phyloP scores from a whole-genome alignment of 768 basidiomycete genomes.

The Kwoniella sp. region DNA sequence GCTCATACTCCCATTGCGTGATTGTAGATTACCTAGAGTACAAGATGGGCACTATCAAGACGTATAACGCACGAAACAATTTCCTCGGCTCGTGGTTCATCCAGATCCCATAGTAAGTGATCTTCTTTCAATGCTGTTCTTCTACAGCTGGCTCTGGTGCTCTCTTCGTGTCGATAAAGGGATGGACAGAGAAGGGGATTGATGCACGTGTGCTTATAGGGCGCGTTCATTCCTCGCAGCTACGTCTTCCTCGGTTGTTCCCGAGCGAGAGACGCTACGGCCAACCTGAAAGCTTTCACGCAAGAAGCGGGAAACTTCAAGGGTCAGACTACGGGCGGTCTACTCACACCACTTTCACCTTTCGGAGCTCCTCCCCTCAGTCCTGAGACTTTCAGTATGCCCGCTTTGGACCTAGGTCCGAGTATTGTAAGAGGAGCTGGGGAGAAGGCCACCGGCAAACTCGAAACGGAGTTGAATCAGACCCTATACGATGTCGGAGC shows the following conservation, averaged over 20 bases:
- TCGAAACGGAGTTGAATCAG: constrained; percentile 24
- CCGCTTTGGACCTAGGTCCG: constrained; percentile 41
- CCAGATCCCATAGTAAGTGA: constrained; percentile 60
- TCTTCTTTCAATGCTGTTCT: too few relatives aligned
- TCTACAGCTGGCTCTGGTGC: background rate
- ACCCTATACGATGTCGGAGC: constrained; percentile 50
- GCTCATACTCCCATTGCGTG: too few relatives aligned
- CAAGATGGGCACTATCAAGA: constrained; percentile 74
- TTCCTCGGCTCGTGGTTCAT: constrained; percentile 71
- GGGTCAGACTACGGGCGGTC: constrained; percentile 43
- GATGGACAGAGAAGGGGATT: background rate
- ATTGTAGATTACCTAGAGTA: constrained; percentile 72
- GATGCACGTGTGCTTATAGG: too few relatives aligned
- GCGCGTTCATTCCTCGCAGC: too few relatives aligned
- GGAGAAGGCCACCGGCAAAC: background rate
- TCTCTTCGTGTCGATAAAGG: too few relatives aligned
- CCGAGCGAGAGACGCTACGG: constrained; percentile 65
- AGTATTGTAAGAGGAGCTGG: constrained; percentile 21
- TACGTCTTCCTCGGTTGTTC: constrained; percentile 77
- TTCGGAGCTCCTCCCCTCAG: constrained; percentile 29
- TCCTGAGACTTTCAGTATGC: constrained; percentile 25
- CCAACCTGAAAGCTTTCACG: constrained; percentile 66
- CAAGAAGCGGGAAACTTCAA: constrained; percentile 60
- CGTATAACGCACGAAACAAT: constrained; percentile 72
- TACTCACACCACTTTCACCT: constrained; percentile 53